Percentiles rank a stretch among this genome's conserved stretches.
phyloP scores from a whole-genome alignment of 257 asterid species.

The Perilla frutescens region DNA sequence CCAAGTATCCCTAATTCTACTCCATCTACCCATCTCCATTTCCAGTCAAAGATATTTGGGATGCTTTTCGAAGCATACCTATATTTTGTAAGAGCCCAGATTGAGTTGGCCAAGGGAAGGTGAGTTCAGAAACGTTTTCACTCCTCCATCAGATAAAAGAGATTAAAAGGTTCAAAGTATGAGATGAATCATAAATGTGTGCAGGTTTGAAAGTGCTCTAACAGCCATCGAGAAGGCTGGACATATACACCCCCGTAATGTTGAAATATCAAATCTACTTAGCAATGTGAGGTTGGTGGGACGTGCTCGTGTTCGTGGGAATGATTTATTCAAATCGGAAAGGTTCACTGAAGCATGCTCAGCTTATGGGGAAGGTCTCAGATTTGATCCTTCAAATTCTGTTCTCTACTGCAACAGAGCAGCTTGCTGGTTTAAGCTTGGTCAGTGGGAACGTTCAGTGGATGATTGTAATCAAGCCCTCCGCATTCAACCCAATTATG shows the following conservation, averaged over 20 bases:
- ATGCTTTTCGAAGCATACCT: slow-evolving; percentile 71
- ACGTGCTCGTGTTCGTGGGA: slow-evolving; percentile 89
- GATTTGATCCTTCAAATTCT: slow-evolving; percentile 77
- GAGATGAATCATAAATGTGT: slow-evolving; percentile 34
- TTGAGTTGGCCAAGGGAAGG: slow-evolving; percentile 88
- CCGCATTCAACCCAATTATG: slow-evolving; percentile 69
- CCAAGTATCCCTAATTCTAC: slow-evolving; percentile 54
- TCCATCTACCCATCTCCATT: slow-evolving; percentile 27
- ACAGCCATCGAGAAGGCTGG: slow-evolving; percentile 67
- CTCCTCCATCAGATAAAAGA: not conserved
- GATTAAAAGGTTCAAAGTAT: slow-evolving; percentile 19
- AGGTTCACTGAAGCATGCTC: slow-evolving; percentile 93
- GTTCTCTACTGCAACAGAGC: slow-evolving; percentile 95
- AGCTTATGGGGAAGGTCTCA: slow-evolving; percentile 89
- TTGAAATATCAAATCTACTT: slow-evolving; percentile 60
- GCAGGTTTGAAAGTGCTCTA: slow-evolving; percentile 83
- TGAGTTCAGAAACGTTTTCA: slow-evolving; percentile 37
- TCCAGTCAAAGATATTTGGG: slow-evolving; percentile 63
- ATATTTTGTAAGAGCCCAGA: slow-evolving; percentile 68
- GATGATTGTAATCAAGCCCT: slow-evolving; percentile 92
- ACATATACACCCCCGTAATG: slow-evolving; percentile 61
- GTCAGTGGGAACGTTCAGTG: slow-evolving; percentile 74
- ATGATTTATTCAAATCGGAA: slow-evolving; percentile 84
- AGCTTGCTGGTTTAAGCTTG: slow-evolving; percentile 94
- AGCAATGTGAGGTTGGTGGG: slow-evolving; percentile 65